Percentiles rank a stretch among this genome's conserved stretches.
These are phyloP conservation scores for Hygrophorus pudorinus DNA, from an alignment of 768 basidiomycete species.

Conservation along the genomic window DNA sequence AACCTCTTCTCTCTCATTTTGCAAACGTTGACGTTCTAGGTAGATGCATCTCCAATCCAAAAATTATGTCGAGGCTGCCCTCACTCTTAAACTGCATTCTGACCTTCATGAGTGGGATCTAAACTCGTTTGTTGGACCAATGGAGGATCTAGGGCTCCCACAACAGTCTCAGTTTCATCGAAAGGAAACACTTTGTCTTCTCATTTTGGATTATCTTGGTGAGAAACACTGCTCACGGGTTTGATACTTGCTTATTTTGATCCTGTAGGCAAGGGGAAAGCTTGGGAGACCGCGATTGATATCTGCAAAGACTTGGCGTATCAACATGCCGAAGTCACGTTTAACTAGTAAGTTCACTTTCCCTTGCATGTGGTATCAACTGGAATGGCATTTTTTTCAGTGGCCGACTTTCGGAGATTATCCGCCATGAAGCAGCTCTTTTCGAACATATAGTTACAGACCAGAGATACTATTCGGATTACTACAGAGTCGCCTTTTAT, in stretches of 20 bases:
- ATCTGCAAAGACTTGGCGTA: conserved; percentile 86
- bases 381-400: conserved; percentile 27
- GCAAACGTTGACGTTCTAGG: conserved; percentile 12
- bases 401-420: conserved; percentile 72
- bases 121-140: conserved; percentile 69
- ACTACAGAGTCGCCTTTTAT: conserved; percentile 89
- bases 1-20: background rate
- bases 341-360: conserved; percentile 63
- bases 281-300: conserved; percentile 92
- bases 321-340: conserved; percentile 84
- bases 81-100: conserved; percentile 89
- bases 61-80: conserved; percentile 87
- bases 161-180: conserved; percentile 91
- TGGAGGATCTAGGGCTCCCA: conserved; percentile 84
- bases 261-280: conserved; percentile 77
- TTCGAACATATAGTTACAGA: conserved; percentile 79
- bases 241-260: conserved; percentile 4
- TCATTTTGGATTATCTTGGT: conserved; percentile 94
- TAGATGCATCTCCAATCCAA: conserved; percentile 85
- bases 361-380: background rate
- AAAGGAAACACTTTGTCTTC: conserved; percentile 84
- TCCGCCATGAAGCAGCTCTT: conserved; percentile 79
- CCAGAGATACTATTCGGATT: conserved; percentile 82
- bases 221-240: conserved; percentile 1
- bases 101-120: conserved; percentile 90